A percentile compares a stretch with the other conserved stretches of the same genome.
These are phyloP conservation scores for Nannochloropsis gaditana DNA, from an alignment of 108 stramenopile genomes.

Conservation along the genomic window DNA sequence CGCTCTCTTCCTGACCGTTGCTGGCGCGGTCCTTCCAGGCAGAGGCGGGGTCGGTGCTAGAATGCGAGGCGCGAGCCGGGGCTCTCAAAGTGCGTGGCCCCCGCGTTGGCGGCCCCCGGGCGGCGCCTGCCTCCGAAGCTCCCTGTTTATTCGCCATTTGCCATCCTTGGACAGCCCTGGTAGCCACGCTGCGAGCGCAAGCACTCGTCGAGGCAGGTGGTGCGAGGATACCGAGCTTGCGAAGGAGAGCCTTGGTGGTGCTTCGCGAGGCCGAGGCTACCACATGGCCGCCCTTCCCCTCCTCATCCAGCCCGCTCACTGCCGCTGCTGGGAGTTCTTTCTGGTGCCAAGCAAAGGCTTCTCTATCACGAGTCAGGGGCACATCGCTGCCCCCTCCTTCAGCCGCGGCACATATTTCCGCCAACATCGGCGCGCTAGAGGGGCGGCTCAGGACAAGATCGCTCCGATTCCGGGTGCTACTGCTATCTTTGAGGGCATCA, in stretches of 20 bases:
- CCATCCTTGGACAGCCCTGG: not conserved
- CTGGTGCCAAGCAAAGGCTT: too few species aligned
- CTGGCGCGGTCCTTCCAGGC: not conserved
- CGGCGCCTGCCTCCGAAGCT: not conserved
- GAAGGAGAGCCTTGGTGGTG: constrained; percentile 9
- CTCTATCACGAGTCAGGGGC: too few species aligned
- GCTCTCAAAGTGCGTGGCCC: too few species aligned
- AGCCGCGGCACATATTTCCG: not conserved
- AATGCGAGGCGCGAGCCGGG: not conserved
- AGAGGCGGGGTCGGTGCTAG: not conserved
- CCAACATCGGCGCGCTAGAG: not conserved
- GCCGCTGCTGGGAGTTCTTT: too few species aligned
- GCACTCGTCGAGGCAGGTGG: not conserved
- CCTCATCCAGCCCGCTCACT: too few species aligned
- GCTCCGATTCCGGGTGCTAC: not conserved
- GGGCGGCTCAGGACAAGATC: constrained; percentile 9
- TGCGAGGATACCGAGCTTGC: not conserved
- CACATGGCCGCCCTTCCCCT: too few species aligned
- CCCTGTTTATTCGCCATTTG: not conserved
- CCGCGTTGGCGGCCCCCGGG: too few species aligned
- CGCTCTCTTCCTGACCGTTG: not conserved
- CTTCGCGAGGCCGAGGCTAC: not conserved
- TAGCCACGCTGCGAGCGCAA: not conserved
- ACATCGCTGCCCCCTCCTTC: too few species aligned
- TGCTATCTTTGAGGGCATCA: too few species aligned